Conservation (phyloP, 768 basidiomycete genomes). For the Rhizopogon vinicolor region DNA sequence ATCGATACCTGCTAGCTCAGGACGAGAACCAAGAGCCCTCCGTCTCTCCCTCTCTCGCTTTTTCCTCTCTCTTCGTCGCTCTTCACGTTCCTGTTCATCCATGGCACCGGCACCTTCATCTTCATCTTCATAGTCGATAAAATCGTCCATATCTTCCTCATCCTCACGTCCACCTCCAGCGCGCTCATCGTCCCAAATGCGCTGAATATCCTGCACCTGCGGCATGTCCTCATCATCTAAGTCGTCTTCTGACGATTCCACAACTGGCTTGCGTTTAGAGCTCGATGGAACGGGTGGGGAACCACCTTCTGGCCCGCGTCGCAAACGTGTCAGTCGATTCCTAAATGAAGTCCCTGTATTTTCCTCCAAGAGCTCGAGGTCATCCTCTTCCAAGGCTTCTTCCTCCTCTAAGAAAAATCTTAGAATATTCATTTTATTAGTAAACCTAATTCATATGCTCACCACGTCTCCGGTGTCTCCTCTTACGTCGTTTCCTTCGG, state of each 20-base stretch:
- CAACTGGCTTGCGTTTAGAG: conserved; percentile 51
- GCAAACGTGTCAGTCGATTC: conserved; percentile 67
- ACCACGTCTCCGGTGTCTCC: conserved; percentile 54
- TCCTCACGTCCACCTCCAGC: conserved; percentile 41
- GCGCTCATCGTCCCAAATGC: conserved; percentile 77
- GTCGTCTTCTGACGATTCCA: conserved; percentile 79
- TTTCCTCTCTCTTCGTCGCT: conserved; percentile 61
- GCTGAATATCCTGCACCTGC: conserved; percentile 56
- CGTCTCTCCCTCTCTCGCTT: conserved; percentile 62
- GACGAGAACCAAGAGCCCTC: conserved; percentile 58
- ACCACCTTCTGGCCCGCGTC: conserved; percentile 69
- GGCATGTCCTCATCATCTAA: conserved; percentile 51
- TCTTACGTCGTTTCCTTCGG: conserved; percentile 64
- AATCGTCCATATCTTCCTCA: conserved; percentile 66
- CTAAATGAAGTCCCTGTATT: conserved; percentile 83
- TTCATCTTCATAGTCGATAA: conserved; percentile 75
- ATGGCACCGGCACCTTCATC: conserved; percentile 78
- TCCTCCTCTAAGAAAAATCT: conserved; percentile 42
- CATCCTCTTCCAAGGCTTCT: conserved; percentile 77
- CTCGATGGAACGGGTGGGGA: conserved; percentile 63
- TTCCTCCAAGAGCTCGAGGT: conserved; percentile 79
- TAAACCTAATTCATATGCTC: conserved; percentile 17
- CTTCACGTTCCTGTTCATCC: conserved; percentile 75
- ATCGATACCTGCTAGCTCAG: conserved; percentile 76
- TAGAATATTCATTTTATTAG: conserved; percentile 8